Evolutionary conservation across 2,329 filamentous ascomycete genomes (phyloP).

Genomic region (Ramularia collo-cygni): DNA sequence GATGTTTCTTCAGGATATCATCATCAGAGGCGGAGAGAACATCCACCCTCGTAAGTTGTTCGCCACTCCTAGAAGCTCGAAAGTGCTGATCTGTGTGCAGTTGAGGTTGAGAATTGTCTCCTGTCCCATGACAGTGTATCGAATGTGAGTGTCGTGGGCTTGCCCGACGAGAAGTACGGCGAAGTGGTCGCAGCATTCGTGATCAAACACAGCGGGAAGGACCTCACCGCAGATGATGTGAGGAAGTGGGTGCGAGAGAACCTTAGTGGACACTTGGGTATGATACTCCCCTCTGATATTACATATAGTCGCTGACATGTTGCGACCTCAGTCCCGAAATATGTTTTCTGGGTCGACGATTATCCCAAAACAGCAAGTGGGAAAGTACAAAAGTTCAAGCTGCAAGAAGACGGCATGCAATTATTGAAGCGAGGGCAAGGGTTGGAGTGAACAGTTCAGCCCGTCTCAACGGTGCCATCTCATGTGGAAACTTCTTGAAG

Average conservation of each 20-base stretch:
- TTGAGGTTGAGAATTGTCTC: constrained; percentile 86
- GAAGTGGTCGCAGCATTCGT: constrained; percentile 85
- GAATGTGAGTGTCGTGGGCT: constrained; percentile 76
- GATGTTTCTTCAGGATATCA: constrained; percentile 57
- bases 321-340: constrained; percentile 58
- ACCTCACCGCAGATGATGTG: constrained; percentile 53
- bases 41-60: constrained; percentile 59
- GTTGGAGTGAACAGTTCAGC: constrained; percentile 14
- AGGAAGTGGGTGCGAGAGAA: constrained; percentile 64
- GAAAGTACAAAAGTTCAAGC: constrained; percentile 92
- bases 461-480: too few relatives aligned
- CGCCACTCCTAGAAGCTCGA: too few relatives aligned
- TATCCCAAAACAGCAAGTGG: constrained; percentile 94
- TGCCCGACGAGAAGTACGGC: constrained; percentile 75
- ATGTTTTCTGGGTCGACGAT: constrained; percentile 79
- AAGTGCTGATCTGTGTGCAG: constrained; percentile 12
- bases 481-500: too few relatives aligned
- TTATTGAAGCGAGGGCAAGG: constrained; percentile 38
- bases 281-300: constrained; percentile 25
- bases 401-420: constrained; percentile 59
- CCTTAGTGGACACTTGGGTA: constrained; percentile 64
- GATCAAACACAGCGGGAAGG: constrained; percentile 44
- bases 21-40: constrained; percentile 92
- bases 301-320: neutral
- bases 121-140: constrained; percentile 63